phyloP scores from a whole-genome alignment of 1,284 basidiomycete genomes.

The Volvariella volvacea region DNA sequence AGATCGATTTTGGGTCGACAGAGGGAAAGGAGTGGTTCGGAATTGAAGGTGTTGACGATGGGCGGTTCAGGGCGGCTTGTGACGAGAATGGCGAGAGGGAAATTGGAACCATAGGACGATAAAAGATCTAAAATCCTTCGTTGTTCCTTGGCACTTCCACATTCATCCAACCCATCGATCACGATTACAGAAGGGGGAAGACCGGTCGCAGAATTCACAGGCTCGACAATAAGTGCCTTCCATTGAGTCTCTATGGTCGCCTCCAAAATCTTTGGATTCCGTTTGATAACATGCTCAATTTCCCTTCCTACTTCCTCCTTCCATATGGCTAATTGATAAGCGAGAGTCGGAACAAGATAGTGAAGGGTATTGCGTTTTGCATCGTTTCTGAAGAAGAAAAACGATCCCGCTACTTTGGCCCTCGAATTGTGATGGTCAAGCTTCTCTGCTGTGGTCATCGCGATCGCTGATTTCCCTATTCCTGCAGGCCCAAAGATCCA shows the following conservation, averaged over 20 bases:
- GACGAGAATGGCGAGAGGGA: not conserved
- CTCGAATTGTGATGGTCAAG: no score
- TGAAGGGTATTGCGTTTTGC: not conserved
- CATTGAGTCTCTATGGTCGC: not conserved
- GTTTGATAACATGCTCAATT: not conserved
- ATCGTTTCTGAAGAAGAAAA: not conserved
- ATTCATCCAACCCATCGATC: conserved; percentile 1
- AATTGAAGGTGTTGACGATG: not conserved
- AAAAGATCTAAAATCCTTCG: not conserved
- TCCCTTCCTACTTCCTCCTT: not conserved
- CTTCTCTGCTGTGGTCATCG: not conserved
- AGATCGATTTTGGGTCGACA: no score
- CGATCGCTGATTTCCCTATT: not conserved
- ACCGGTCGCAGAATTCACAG: not conserved
- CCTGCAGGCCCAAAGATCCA: conserved; percentile 1
- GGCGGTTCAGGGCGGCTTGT: not conserved
- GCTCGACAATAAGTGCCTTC: not conserved
- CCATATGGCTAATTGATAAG: not conserved
- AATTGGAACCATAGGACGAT: not conserved
- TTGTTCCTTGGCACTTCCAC: not conserved
- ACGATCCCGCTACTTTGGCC: not conserved
- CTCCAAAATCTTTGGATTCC: not conserved
- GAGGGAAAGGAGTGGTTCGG: not conserved
- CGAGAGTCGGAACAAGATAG: not conserved
- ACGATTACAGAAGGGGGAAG: not conserved